Conservation (phyloP, 495 filamentous ascomycete genomes). For the Tricharina praecox region DNA sequence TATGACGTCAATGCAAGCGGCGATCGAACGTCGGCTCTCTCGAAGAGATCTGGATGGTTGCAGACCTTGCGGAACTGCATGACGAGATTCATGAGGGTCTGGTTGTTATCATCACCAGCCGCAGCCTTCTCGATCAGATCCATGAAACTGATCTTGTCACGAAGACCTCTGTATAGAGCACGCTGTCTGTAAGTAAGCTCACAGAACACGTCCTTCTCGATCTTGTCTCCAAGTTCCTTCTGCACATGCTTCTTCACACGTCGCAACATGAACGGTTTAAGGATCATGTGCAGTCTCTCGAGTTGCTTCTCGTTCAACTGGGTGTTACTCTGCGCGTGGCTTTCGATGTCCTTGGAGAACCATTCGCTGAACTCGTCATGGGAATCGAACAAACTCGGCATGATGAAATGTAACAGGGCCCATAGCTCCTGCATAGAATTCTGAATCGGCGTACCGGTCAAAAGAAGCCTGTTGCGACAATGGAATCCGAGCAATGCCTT, state of each 20-base stretch:
- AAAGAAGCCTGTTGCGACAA: slow-evolving; percentile 82
- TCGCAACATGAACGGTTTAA: slow-evolving; percentile 98
- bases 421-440: slow-evolving; percentile 99
- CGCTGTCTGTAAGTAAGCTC: slow-evolving; percentile 93
- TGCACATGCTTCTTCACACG: slow-evolving; percentile 99
- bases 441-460: slow-evolving; percentile 95
- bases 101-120: slow-evolving; percentile 79
- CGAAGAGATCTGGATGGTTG: slow-evolving; percentile 94
- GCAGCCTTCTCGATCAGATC: slow-evolving; percentile 96
- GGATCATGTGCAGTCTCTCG: slow-evolving; percentile 90
- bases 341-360: slow-evolving; percentile 99
- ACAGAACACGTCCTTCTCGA: slow-evolving; percentile 90
- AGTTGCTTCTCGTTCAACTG: slow-evolving; percentile 97
- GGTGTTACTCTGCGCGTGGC: slow-evolving; percentile 93
- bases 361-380: slow-evolving; percentile 99
- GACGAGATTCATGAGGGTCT: slow-evolving; percentile 94
- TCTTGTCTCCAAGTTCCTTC: slow-evolving; percentile 96
- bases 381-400: slow-evolving; percentile 94
- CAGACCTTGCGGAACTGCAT: slow-evolving; percentile 99
- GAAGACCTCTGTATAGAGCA: slow-evolving; percentile 75
- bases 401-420: slow-evolving; percentile 97
- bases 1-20: slow-evolving; percentile 68
- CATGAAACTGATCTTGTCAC: slow-evolving; percentile 96
- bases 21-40: slow-evolving; percentile 78
- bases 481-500: slow-evolving; percentile 86